Conservation (phyloP, 1,139 yeast genomes). For the Yamadazyma oceani region DNA sequence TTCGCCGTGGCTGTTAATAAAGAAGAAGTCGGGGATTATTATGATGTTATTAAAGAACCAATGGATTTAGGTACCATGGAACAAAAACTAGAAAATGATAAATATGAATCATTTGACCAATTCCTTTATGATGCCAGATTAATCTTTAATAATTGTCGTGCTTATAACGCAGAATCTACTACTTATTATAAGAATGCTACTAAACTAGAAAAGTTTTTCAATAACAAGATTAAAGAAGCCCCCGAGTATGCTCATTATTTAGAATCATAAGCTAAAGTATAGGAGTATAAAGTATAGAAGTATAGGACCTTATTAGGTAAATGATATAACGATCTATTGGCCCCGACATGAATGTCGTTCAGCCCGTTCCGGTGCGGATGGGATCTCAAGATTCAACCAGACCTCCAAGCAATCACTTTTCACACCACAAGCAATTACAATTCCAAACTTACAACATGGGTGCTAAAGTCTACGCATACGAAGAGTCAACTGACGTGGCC, state of each 20-base stretch:
- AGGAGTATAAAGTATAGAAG: too few relatives aligned
- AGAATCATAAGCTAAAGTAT: too few relatives aligned
- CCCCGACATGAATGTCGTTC: too few relatives aligned
- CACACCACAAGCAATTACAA: neutral
- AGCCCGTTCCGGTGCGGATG: too few relatives aligned
- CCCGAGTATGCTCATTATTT: constrained; percentile 62
- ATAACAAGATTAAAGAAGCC: constrained; percentile 75
- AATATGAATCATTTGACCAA: constrained; percentile 86
- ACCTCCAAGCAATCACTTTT: too few relatives aligned
- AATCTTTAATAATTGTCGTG: constrained; percentile 85
- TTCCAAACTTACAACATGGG: constrained; percentile 19
- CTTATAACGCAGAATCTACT: constrained; percentile 85
- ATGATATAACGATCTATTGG: too few relatives aligned
- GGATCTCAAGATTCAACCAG: too few relatives aligned
- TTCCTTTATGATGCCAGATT: constrained; percentile 86
- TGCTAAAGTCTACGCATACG: constrained; percentile 49
- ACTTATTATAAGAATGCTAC: constrained; percentile 90
- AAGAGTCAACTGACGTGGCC: constrained; percentile 59
- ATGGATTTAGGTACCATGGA: constrained; percentile 98
- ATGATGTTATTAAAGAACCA: constrained; percentile 96
- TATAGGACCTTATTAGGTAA: too few relatives aligned
- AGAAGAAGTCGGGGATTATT: constrained; percentile 95
- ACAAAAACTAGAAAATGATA: constrained; percentile 85
- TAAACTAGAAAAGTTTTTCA: constrained; percentile 85
- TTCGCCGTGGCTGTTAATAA: constrained; percentile 89